Percentiles rank a stretch among this genome's conserved stretches.
Evolutionary conservation across 768 basidiomycete genomes (phyloP).

Genomic region (Auriculariales sp.): DNA sequence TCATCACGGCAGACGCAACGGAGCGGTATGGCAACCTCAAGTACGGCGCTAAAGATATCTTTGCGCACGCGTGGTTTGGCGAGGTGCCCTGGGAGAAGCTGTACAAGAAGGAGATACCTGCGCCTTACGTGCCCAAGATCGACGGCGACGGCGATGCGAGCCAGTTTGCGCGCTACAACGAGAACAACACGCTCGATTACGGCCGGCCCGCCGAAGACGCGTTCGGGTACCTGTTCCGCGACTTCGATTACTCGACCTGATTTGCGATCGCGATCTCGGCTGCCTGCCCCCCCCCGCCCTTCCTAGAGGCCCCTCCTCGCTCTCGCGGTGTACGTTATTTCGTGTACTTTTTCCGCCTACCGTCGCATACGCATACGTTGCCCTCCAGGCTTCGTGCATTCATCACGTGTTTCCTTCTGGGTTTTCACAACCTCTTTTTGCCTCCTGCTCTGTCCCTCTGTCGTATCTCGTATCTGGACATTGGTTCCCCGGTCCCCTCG

Average conservation of each 20-base stretch:
- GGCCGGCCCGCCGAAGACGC: constrained; percentile 42
- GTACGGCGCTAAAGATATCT: constrained; percentile 86
- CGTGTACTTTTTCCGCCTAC: too few species aligned
- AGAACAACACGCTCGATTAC: constrained; percentile 22
- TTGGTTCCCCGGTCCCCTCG: too few species aligned
- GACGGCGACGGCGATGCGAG: constrained; percentile 88
- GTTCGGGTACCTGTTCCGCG: constrained; percentile 57
- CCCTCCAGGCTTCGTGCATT: too few species aligned
- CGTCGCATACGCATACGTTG: too few species aligned
- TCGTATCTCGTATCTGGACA: too few species aligned
- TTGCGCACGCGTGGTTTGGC: constrained; percentile 83
- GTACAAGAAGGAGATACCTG: constrained; percentile 71
- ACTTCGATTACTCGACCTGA: constrained; percentile 53
- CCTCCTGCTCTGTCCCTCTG: too few species aligned
- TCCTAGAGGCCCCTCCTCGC: too few species aligned
- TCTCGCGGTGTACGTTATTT: too few species aligned
- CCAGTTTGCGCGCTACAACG: constrained; percentile 18
- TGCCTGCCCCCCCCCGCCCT: too few species aligned
- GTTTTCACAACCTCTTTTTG: too few species aligned
- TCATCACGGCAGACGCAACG: constrained; percentile 80
- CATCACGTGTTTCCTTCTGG: too few species aligned
- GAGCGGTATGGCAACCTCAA: constrained; percentile 81
- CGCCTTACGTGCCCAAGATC: constrained; percentile 89
- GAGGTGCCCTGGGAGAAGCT: constrained; percentile 88
- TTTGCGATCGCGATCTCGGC: constrained; percentile 9